These are phyloP conservation scores for Endocladia muricata DNA, from an alignment of 31 red algal species.

Conservation along the genomic window DNA sequence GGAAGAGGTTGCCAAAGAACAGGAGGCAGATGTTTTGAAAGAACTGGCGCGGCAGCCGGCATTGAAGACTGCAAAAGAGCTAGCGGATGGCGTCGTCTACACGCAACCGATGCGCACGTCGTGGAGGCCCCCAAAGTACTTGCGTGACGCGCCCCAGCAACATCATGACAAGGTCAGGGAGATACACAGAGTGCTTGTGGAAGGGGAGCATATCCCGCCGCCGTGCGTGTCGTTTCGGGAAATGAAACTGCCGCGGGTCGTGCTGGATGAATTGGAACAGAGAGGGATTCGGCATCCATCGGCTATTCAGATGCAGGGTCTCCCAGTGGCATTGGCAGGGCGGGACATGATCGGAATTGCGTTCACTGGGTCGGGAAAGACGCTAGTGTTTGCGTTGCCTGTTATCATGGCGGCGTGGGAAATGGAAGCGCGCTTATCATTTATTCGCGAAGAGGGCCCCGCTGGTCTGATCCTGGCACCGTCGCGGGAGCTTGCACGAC, in stretches of 20 bases:
- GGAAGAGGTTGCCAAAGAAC: conserved; percentile 40
- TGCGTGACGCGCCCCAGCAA: conserved; percentile 20
- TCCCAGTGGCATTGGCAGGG: conserved; percentile 80
- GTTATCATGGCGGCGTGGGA: conserved; percentile 80
- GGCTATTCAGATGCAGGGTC: conserved; percentile 91
- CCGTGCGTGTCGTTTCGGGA: conserved; percentile 73
- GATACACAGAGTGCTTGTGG: conserved; percentile 59
- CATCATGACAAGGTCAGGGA: conserved; percentile 56
- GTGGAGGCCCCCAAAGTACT: conserved; percentile 50
- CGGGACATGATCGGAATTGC: conserved; percentile 92
- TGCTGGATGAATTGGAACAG: conserved; percentile 36
- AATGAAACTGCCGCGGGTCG: conserved; percentile 79
- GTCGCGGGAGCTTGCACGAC: conserved; percentile 79
- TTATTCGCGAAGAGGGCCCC: conserved; percentile 69
- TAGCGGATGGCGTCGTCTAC: conserved; percentile 58
- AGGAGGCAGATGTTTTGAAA: conserved; percentile 65
- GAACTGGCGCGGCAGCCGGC: conserved; percentile 57
- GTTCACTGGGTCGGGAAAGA: conserved; percentile 88
- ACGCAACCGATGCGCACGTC: conserved; percentile 59
- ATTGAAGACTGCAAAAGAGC: conserved; percentile 66
- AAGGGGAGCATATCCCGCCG: conserved; percentile 71
- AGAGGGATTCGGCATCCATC: conserved; percentile 63
- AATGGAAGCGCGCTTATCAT: conserved; percentile 55
- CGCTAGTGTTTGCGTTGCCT: conserved; percentile 81
- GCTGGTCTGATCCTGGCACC: conserved; percentile 70